Evolutionary conservation across 108 stramenopile genomes (phyloP), one percentile per base, ranked within the genome.

Genomic region (Thalassiosira profunda): DNA sequence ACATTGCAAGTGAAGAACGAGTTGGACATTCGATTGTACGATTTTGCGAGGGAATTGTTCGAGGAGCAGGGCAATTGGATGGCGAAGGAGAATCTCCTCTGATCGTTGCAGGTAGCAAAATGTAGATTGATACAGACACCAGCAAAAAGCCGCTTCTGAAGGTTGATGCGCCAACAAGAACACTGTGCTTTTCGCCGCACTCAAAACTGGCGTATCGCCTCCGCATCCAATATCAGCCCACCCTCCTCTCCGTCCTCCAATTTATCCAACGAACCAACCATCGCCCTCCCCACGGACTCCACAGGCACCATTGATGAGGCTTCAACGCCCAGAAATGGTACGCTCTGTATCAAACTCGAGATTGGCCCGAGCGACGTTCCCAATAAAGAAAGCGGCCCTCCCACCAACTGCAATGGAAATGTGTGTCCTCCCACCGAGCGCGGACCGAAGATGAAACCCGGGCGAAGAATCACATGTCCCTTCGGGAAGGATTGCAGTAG

Each of bases 371-470:
- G 20, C 26, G 61, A 34, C 31, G 72, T 82, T 17, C 69, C 70
- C 2, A 79, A 44, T 38, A 63, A 74, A 46, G 17, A 31, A 1
- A 74, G 48, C 14, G 81, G 81, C 24, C 43, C 60, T 0, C 81
- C 81, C 28, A 82, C 42, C 26, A 55, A 25, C 12, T 79, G 77
- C 54, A 82, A 40, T 20, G 76, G 76, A 17, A 82, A 5, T 29
- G 18, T 10, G 14, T 67, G 28, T 31, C 86, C 30, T 12, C 81
- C 54, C 14, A 78, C 48, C 11, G 20, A 56, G 5, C 89, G 45
- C 14, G 58, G 62, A 30, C 89, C 89, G 40, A 87, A 88, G 29
- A 91, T 83, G 44, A 86, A 88, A 41, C 84, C 73, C 18, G 89
- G 86, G n/a, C 89, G 61, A 25, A 91, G n/a, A 35, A 88, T 79